These are phyloP conservation scores for Mortierella sp. DNA, from an alignment of 371 early-diverging fungal genomes.

Conservation along the genomic window DNA sequence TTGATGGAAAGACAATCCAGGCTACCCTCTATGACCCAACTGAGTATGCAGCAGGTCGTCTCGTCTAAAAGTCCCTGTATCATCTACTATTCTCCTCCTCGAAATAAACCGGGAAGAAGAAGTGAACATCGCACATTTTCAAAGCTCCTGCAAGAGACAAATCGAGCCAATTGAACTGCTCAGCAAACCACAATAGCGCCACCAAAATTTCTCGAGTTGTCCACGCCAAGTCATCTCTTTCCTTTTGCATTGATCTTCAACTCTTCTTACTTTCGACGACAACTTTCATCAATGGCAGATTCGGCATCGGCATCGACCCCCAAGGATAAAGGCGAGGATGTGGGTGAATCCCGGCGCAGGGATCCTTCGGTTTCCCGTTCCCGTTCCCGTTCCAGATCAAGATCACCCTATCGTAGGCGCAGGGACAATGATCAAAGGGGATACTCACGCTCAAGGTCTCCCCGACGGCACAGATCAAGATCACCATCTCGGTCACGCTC, in stretches of 20 bases:
- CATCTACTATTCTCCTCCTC: too few relatives aligned
- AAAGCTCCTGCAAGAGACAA: too few relatives aligned
- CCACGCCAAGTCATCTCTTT: too few relatives aligned
- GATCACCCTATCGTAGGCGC: constrained; percentile 3
- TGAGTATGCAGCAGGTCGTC: constrained; percentile 45
- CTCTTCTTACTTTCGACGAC: too few relatives aligned
- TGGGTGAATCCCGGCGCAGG: background rate
- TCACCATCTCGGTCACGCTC: constrained; percentile 11
- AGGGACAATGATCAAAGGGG: constrained; percentile 6
- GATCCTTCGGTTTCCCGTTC: background rate
- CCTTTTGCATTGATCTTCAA: background rate
- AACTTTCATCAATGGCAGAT: constrained; percentile 8
- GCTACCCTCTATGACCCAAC: constrained; percentile 64
- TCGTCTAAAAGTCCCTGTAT: constrained; percentile 10
- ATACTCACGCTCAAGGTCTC: constrained; percentile 28
- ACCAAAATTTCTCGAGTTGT: too few relatives aligned
- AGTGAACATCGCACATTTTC: too few relatives aligned
- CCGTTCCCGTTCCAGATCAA: background rate
- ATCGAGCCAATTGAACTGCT: too few relatives aligned
- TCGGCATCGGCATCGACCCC: constrained; percentile 4
- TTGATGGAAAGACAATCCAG: constrained; percentile 72
- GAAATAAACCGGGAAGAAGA: too few relatives aligned
- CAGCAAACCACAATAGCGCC: too few relatives aligned
- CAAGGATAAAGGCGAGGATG: background rate
- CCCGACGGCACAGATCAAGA: constrained; percentile 12